Base-by-base conservation (phyloP, 495 filamentous ascomycete species). In the Penicillium angulare region DNA sequence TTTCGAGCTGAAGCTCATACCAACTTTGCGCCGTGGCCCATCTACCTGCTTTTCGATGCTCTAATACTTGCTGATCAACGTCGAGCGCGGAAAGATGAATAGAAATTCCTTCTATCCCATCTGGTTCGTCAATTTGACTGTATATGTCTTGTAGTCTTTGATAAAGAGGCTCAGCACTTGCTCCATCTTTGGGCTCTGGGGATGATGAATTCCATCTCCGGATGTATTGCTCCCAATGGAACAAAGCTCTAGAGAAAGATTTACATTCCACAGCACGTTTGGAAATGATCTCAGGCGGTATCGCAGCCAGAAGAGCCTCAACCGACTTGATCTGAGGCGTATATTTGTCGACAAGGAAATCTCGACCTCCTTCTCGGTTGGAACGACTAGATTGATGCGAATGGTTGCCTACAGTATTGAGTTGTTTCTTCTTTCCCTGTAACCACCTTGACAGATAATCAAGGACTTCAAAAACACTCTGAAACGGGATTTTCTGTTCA, bases 1-100 rank as follows among this genome's bases (percentile, higher is more conserved):
- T 84, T 6, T 84, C 86, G 31, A 96, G 79, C 51, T 87, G 83
- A 29, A 95, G 78, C 63, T 97, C 91, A 67, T 97, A 97, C 93
- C 93, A 99, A 56, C 87, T 93, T 71, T 97, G 92, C 35, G 89
- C 95, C 42, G 93, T 90, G n/a, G 89, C 88, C 93, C 92, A 99
- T 63, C 92, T 80, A n/a, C 91, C 92, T 29, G 90, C 88, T 62
- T 95, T 97, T 29, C 86, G 82, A 64, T 97, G 91, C 55, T 92
- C 90, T 43, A 96, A 74, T 27, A 95, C 83, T 58, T 99, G 92
- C 60, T 97, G 92, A 38, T 96, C 88, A 45, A 96, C 81, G 50
- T 91, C 85, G 16, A 97, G 74, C 8, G 86, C 83, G 43, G 86
- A 84, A 20, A 97, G 67, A 61, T 93, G 84, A 5, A 87, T 83